Conservation (phyloP, 257 asterid genomes). For the Oldenlandia corymbosa region DNA sequence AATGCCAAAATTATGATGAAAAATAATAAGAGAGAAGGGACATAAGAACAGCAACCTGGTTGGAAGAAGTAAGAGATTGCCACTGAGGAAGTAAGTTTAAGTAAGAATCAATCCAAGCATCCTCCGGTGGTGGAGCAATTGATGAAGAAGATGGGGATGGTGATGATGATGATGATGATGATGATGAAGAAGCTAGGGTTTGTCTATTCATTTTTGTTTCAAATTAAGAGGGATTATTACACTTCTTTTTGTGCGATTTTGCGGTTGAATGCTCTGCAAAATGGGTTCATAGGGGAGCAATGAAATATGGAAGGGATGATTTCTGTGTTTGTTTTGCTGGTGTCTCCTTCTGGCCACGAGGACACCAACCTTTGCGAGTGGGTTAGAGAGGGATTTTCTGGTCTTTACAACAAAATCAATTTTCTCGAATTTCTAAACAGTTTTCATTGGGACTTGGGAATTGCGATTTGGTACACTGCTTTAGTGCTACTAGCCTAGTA, state of each 20-base stretch:
- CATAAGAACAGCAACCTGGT: constrained; percentile 32
- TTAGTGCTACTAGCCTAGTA: too few relatives aligned
- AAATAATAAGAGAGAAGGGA: background rate
- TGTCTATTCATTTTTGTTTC: constrained; percentile 45
- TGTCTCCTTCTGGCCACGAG: background rate
- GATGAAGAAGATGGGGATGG: constrained; percentile 40
- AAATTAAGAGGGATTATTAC: too few relatives aligned
- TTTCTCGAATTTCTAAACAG: background rate
- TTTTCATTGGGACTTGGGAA: background rate
- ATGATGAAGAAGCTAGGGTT: constrained; percentile 74
- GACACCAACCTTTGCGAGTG: constrained; percentile 1
- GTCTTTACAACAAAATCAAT: background rate
- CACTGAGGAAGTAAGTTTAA: constrained; percentile 53
- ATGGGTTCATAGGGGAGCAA: background rate
- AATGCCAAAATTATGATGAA: background rate
- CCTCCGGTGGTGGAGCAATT: constrained; percentile 54
- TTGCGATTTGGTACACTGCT: background rate
- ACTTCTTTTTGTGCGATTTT: background rate
- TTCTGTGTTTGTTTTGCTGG: background rate
- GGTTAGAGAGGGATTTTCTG: background rate
- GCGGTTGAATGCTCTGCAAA: background rate
- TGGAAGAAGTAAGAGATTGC: constrained; percentile 47
- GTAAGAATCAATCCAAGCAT: constrained; percentile 64
- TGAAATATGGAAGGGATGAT: background rate
- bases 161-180: constrained; percentile 52